A percentile compares a stretch with the other conserved stretches of the same genome.
phyloP scores from a whole-genome alignment of 2,329 filamentous ascomycete species.

The Fusarium sp. region DNA sequence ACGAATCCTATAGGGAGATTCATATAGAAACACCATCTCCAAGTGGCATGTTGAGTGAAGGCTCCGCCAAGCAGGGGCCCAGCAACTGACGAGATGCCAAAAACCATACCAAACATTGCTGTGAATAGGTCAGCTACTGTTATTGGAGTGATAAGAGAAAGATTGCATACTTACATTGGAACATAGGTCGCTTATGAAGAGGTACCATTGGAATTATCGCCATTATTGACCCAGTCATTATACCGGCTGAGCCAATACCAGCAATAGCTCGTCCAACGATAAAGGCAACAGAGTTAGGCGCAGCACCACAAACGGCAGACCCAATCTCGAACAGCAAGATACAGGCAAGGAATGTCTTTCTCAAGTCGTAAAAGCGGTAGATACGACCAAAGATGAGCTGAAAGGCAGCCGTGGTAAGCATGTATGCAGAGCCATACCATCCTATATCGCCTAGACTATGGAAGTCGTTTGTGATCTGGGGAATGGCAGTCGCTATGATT shows the following conservation, averaged over 20 bases:
- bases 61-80: conserved; percentile 66
- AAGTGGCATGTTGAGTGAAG: conserved; percentile 60
- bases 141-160: not conserved
- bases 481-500: conserved; percentile 67
- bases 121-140: conserved; percentile 19
- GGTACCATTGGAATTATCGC: conserved; percentile 69
- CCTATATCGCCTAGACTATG: conserved; percentile 69
- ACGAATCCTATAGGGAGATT: conserved; percentile 66
- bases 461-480: conserved; percentile 67
- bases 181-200: conserved; percentile 69
- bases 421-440: conserved; percentile 72
- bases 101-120: conserved; percentile 65
- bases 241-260: conserved; percentile 66
- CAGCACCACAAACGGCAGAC: conserved; percentile 65
- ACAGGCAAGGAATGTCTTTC: conserved; percentile 58
- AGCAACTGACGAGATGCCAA: conserved; percentile 64
- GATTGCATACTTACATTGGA: conserved; percentile 54
- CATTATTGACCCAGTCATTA: conserved; percentile 67
- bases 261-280: conserved; percentile 68
- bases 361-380: conserved; percentile 65
- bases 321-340: conserved; percentile 66
- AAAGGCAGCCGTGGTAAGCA: conserved; percentile 67
- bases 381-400: conserved; percentile 65
- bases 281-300: conserved; percentile 63
- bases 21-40: conserved; percentile 70